Evolutionary conservation across 208 protist genomes (phyloP).

Genomic region (Acanthamoeba pearcei): DNA sequence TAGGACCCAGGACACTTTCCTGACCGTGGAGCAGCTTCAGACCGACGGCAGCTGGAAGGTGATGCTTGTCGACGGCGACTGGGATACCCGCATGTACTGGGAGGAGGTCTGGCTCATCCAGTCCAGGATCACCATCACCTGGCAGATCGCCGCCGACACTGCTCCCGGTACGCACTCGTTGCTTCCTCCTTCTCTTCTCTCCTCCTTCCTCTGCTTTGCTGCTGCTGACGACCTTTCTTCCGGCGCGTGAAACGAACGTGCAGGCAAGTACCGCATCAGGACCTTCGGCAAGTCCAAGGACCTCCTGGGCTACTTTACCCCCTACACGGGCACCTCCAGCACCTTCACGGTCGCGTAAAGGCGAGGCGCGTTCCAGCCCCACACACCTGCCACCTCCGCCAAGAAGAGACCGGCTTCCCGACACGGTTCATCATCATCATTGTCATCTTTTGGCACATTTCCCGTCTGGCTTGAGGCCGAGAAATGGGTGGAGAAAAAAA

Average conservation of each 20-base stretch:
- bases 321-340: constrained; percentile 66
- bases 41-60: constrained; percentile 70
- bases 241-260: background rate
- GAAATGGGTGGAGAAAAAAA: background rate
- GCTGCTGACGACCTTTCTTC: background rate
- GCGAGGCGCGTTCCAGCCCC: background rate
- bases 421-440: background rate
- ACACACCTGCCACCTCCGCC: constrained; percentile 1
- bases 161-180: constrained; percentile 71
- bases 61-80: constrained; percentile 78
- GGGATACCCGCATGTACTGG: constrained; percentile 83
- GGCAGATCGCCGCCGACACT: constrained; percentile 59
- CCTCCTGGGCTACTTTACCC: constrained; percentile 2
- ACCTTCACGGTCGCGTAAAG: constrained; percentile 58
- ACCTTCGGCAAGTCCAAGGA: constrained; percentile 74
- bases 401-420: background rate
- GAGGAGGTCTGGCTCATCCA: constrained; percentile 50
- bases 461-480: background rate
- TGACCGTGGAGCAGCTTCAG: constrained; percentile 77
- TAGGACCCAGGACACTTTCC: constrained; percentile 76
- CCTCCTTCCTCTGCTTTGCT: background rate
- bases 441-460: background rate
- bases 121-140: constrained; percentile 79
- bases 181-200: constrained; percentile 22
- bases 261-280: constrained; percentile 72